Base-by-base conservation (phyloP, 148 eudicot genomes). In the Rhododendron molle region DNA sequence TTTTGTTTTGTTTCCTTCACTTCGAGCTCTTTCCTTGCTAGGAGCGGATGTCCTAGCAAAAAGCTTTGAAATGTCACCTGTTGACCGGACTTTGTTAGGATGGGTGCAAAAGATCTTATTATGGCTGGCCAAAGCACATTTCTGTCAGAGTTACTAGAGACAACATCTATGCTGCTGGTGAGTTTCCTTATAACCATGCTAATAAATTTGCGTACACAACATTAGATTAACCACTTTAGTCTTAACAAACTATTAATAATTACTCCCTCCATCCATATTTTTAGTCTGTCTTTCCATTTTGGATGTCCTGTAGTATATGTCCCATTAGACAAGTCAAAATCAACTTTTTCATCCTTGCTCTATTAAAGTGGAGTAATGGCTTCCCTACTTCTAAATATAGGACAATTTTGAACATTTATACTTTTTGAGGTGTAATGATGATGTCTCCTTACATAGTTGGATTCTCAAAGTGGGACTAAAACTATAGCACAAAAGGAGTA, bases 91-190 rank as follows among this genome's bases (percentile, higher is more conserved):
- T 97, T 94, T 90, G 98, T 97, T 69, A 94, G 99, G 50, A 97
- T 97, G 98, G 99, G 99, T 78, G 99, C 99, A 78, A 95, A 92
- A 89, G 99, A 97, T 93, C 96, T 95, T 85, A 97, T 97, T 83
- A 95, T 97, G 98, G 96, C 98, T 72, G 99, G 98, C 80, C 98
- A 95, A 81, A 97, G 98, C 88, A 95, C 98, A 83, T 95, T 97
- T 86, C 87, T 95, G 79, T 95, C 98, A 26, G 98, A 95, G 92
- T 95, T 95, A n/a, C 87, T 93, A 83, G 98, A 97, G 88, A 97
- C 99, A 87, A 93, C 99, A 56, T 93, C 98, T 79, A 94, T 32
- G 34, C n/a, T 97, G 99, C 90, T 97, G 96, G 99, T 97, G 87
- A 90, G 94, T 18, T 69, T 82, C 83, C 40, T 50, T 88, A 7